Percentiles rank a stretch among this genome's conserved stretches.
Conservation (phyloP, 208 protist species). For the Trypanosoma platydactyli region DNA sequence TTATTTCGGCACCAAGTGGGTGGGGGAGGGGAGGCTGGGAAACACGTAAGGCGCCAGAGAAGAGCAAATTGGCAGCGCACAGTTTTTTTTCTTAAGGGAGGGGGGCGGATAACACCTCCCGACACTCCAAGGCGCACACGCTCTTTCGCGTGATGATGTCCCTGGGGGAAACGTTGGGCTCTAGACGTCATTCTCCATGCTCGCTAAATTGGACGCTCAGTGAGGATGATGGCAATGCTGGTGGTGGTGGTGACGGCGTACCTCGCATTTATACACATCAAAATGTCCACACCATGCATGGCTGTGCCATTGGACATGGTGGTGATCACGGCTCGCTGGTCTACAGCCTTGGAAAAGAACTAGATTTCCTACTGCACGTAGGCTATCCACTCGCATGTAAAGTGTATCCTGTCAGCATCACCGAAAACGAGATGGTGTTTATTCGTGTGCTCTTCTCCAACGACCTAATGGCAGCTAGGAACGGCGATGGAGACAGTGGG, state of each 20-base stretch:
- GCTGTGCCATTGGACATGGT: constrained; percentile 53
- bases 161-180: background rate
- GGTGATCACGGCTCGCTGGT: constrained; percentile 74
- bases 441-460: constrained; percentile 20
- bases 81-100: too few species aligned
- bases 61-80: too few species aligned
- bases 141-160: constrained; percentile 24
- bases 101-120: background rate
- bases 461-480: constrained; percentile 6
- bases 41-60: background rate
- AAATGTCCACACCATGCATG: background rate
- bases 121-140: background rate
- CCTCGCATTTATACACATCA: constrained; percentile 11
- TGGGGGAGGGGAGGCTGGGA: background rate
- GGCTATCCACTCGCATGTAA: constrained; percentile 26
- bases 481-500: constrained; percentile 1
- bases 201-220: background rate
- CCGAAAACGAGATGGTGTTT: constrained; percentile 33
- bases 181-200: background rate
- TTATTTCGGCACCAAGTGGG: background rate
- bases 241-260: background rate
- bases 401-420: constrained; percentile 31
- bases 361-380: background rate
- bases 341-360: constrained; percentile 36
- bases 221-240: constrained; percentile 5